Conservation (phyloP, 1,284 basidiomycete genomes). For the Lignosus rhinocerotis region DNA sequence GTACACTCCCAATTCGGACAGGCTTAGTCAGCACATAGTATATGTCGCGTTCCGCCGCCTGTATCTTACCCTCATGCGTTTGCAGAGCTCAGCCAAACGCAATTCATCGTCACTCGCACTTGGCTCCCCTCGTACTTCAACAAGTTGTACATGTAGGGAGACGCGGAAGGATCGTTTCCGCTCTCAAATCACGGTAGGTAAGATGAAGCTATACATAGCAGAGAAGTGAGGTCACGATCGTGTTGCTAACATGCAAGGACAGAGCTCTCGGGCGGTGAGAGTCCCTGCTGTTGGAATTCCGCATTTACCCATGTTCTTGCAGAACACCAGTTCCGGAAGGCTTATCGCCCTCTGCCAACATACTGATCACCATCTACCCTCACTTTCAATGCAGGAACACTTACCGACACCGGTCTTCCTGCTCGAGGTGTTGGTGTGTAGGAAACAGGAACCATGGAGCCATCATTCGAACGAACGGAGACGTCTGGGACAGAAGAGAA, state of each 20-base stretch:
- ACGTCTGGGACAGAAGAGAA: slow-evolving; percentile 22
- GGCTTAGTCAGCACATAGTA: too few relatives aligned
- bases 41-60: too few relatives aligned
- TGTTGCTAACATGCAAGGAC: slow-evolving; percentile 18
- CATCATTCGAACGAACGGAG: slow-evolving; percentile 17
- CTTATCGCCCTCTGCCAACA: slow-evolving; percentile 14
- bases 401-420: slow-evolving; percentile 14
- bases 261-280: slow-evolving; percentile 11
- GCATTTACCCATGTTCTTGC: slow-evolving; percentile 12
- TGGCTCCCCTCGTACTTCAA: too few relatives aligned
- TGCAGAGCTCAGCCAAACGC: too few relatives aligned
- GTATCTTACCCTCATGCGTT: too few relatives aligned
- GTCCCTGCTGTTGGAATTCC: not conserved
- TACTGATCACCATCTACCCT: not conserved
- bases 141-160: too few relatives aligned
- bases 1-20: too few relatives aligned
- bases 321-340: slow-evolving; percentile 21
- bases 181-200: too few relatives aligned
- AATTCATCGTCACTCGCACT: too few relatives aligned
- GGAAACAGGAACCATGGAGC: slow-evolving; percentile 11
- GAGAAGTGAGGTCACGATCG: slow-evolving; percentile 2
- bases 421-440: slow-evolving; percentile 10
- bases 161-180: too few relatives aligned
- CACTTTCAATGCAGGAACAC: not conserved
- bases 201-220: not conserved